Evolutionary conservation across 1,284 basidiomycete species (phyloP).

Genomic region (Trichosporon sp.): DNA sequence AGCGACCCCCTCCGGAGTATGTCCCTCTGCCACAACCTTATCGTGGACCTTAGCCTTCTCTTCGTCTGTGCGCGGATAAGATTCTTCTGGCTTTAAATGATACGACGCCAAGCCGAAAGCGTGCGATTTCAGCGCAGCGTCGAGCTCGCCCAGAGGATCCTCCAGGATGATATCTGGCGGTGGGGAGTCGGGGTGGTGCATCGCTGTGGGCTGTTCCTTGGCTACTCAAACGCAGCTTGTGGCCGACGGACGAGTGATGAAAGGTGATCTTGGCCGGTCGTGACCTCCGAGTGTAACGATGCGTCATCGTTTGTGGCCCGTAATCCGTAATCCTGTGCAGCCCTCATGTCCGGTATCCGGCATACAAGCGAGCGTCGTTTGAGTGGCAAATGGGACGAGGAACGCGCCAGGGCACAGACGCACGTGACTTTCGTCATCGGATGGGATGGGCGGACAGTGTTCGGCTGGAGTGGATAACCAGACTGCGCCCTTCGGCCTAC

Average conservation of each 20-base stretch:
- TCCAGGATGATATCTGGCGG: slow-evolving; percentile 30
- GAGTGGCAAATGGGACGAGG: not conserved
- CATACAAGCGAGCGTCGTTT: no score
- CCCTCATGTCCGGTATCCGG: no score
- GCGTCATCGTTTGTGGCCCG: not conserved
- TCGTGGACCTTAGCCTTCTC: slow-evolving; percentile 19
- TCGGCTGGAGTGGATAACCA: not conserved
- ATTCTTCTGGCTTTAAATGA: slow-evolving; percentile 15
- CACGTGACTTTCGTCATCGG: slow-evolving; percentile 3
- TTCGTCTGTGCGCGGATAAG: slow-evolving; percentile 28
- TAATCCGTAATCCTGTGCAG: not conserved
- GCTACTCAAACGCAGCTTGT: not conserved
- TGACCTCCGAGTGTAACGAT: not conserved
- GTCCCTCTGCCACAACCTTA: slow-evolving; percentile 5
- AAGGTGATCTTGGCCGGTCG: not conserved
- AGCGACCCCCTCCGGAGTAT: slow-evolving; percentile 17
- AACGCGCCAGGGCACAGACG: not conserved
- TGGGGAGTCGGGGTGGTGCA: slow-evolving; percentile 3
- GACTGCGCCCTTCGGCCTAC: not conserved
- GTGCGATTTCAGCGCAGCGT: slow-evolving; percentile 25
- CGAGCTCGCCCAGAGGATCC: slow-evolving; percentile 37
- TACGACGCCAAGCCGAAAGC: slow-evolving; percentile 30
- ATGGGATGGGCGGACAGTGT: not conserved
- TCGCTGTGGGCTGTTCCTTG: not conserved
- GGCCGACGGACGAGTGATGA: not conserved